Conservation (phyloP, 176 grass and related monocot genomes). For the Avena sativa region DNA sequence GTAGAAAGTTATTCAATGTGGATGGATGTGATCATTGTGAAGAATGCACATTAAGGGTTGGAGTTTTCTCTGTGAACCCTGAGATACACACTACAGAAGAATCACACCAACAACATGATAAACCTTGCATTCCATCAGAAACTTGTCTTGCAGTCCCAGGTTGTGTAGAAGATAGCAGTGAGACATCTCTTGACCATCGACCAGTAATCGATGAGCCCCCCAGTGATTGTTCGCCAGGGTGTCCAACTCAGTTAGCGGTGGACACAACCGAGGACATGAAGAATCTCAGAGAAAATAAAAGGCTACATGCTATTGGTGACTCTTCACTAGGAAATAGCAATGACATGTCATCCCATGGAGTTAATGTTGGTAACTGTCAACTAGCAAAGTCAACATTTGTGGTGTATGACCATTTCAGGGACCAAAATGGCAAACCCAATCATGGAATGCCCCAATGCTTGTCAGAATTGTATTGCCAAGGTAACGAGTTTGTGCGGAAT, state of each 20-base stretch:
- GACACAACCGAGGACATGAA: conserved; percentile 35
- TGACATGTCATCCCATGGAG: conserved; percentile 12
- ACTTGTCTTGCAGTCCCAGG: conserved; percentile 11
- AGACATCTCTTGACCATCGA: conserved; percentile 50
- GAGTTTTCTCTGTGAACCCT: conserved; percentile 15
- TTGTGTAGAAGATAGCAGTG: conserved; percentile 29
- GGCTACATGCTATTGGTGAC: conserved; percentile 14
- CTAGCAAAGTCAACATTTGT: conserved; percentile 23
- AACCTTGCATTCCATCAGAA: conserved; percentile 24
- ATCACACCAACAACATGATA: conserved; percentile 35
- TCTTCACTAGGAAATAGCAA: conserved; percentile 22
- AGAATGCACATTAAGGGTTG: conserved; percentile 50
- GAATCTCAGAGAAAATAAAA: conserved; percentile 18
- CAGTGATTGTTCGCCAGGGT: not conserved
- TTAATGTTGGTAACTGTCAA: conserved; percentile 34
- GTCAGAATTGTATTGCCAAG: conserved; percentile 10
- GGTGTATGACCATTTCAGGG: conserved; percentile 32
- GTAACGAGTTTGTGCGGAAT: conserved; percentile 35
- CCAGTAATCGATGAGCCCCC: conserved; percentile 24
- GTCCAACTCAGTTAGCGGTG: conserved; percentile 9
- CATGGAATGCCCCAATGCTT: conserved; percentile 34
- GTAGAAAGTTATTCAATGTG: conserved; percentile 51
- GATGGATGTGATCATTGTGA: conserved; percentile 39
- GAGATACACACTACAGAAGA: conserved; percentile 24
- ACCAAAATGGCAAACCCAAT: conserved; percentile 39